Base-by-base conservation (phyloP, 1,284 basidiomycete species). In the Cerrena zonata region DNA sequence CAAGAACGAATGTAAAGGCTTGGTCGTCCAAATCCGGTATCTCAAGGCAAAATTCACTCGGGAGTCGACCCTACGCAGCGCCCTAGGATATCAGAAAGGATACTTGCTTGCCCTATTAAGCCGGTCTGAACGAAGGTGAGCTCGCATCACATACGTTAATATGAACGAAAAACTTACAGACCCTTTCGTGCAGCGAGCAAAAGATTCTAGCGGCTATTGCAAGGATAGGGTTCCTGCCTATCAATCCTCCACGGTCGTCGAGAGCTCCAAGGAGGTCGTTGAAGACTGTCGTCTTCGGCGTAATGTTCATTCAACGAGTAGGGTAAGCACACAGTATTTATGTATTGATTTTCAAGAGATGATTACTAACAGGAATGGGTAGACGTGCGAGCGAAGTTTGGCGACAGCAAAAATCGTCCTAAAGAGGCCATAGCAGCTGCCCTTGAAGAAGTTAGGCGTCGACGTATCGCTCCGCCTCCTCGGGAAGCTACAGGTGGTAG, bases 41-140 rank as follows among this genome's bases (percentile, higher is more conserved):
- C 78, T 98, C 56, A 95, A 98, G 66, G 86, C 89, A 44, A 92
- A 92, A 64, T 94, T 88, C 68, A 87, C 81, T 1, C 78, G 95
- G 27, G 95, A 99, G 69, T 81, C 84, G 21, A 76, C 79, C 1
- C 80, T 95, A 69, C 80, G 94, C n/a, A 77, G 76, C 50, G 86
- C 87, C 58, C 72, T 98, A 42, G 74, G 78, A 3, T 85, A 92
- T 62, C 95, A 98, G 71, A 99, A 99, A 66, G 73, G 79, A 47
- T 95, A 94, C 62, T 68, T 89, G 22, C 69, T 89, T 7, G 69
- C 80, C 7, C 68, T 89, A 26, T 64, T 90, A 26, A 65, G 77
- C 18, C 75, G 77, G 50, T 84, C 86, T 60, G 86, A 91, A 68
- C 78, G 80, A 60, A 89, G 83, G 91, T 92, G 52, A 58, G 77